Evolutionary conservation across 2,329 filamentous ascomycete genomes (phyloP).

Genomic region (Sphaerulina populicola): DNA sequence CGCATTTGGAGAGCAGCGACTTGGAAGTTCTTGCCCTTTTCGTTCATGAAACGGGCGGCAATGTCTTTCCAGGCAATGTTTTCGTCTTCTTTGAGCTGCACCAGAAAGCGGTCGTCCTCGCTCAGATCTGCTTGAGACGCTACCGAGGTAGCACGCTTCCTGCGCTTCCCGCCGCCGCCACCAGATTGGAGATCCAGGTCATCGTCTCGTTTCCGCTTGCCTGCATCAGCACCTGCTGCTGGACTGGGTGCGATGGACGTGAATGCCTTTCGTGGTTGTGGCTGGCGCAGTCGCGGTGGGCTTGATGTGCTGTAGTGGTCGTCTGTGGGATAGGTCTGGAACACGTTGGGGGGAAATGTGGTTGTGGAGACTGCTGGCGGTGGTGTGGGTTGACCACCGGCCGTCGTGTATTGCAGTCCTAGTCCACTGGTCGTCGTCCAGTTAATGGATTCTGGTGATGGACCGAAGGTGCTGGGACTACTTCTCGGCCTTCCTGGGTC

Average conservation of each 20-base stretch:
- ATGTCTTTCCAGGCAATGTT: constrained; percentile 50
- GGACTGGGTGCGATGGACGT: constrained; percentile 41
- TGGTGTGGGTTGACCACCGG: constrained; percentile 26
- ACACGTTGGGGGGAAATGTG: constrained; percentile 31
- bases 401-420: constrained; percentile 34
- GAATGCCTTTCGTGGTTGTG: constrained; percentile 38
- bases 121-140: constrained; percentile 37
- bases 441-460: constrained; percentile 31
- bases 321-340: constrained; percentile 25
- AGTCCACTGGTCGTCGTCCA: constrained; percentile 36
- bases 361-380: constrained; percentile 10
- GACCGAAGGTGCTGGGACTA: constrained; percentile 39
- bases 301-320: constrained; percentile 27
- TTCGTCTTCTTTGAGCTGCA: constrained; percentile 47
- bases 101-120: constrained; percentile 45
- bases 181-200: constrained; percentile 21
- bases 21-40: constrained; percentile 43
- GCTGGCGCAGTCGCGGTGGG: constrained; percentile 28
- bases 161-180: constrained; percentile 29
- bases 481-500: constrained; percentile 35
- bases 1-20: constrained; percentile 50
- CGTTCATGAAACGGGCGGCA: constrained; percentile 42
- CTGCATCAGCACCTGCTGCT: constrained; percentile 21
- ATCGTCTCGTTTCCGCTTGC: constrained; percentile 35
- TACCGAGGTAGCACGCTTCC: constrained; percentile 35